Conservation (phyloP, 2,329 filamentous ascomycete species). For the Cladobotryum mycophilum region DNA sequence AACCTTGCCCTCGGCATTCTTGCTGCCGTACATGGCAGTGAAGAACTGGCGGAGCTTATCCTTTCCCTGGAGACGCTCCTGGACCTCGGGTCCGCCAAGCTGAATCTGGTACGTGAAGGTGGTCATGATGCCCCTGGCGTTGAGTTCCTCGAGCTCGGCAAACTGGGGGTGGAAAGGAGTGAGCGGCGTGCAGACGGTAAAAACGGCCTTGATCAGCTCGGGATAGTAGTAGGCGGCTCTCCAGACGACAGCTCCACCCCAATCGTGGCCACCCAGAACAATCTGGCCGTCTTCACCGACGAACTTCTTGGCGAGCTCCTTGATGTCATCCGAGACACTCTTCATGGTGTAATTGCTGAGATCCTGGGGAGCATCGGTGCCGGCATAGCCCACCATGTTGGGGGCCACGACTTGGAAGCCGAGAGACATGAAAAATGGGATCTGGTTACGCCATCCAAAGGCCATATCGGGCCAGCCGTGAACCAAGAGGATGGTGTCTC, state of each 20-base stretch:
- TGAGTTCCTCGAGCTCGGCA: constrained; percentile 52
- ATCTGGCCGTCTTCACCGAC: constrained; percentile 46
- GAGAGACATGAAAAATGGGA: constrained; percentile 65
- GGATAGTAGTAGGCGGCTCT: constrained; percentile 69
- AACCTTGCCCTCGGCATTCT: constrained; percentile 46
- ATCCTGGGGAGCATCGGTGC: constrained; percentile 61
- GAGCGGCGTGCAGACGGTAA: constrained; percentile 77
- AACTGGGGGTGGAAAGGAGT: constrained; percentile 45
- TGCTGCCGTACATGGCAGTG: constrained; percentile 63
- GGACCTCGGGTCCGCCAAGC: constrained; percentile 61
- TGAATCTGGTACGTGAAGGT: constrained; percentile 84
- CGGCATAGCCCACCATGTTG: constrained; percentile 81
- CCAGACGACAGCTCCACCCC: constrained; percentile 77
- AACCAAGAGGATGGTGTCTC: constrained; percentile 48
- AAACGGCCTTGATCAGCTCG: constrained; percentile 64
- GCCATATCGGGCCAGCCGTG: constrained; percentile 81
- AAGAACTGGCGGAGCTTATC: constrained; percentile 65
- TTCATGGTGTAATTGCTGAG: constrained; percentile 63
- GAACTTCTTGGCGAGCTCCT: constrained; percentile 57
- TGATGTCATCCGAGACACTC: constrained; percentile 67
- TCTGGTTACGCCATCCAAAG: constrained; percentile 85
- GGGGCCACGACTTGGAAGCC: constrained; percentile 75
- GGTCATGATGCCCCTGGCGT: constrained; percentile 47
- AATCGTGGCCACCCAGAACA: constrained; percentile 87
- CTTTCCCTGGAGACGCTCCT: constrained; percentile 50